Conservation (phyloP, 176 grass and related monocot species). For the Canna indica region DNA sequence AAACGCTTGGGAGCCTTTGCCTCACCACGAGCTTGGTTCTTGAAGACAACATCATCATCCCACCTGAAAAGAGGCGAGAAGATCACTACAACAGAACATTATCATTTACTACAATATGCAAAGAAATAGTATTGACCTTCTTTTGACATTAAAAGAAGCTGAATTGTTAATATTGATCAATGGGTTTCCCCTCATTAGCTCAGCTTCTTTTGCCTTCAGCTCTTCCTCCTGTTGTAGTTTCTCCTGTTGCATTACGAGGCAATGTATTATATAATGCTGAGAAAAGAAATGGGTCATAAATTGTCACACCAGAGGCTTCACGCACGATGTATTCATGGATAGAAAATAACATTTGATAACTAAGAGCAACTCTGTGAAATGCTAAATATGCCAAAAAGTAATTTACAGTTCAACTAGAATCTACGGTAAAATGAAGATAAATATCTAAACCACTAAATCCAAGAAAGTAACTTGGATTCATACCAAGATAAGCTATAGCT, state of each 20-base stretch:
- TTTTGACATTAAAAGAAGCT: slow-evolving; percentile 71
- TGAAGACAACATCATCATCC: slow-evolving; percentile 94
- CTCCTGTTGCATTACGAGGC: slow-evolving; percentile 31
- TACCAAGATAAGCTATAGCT: background rate
- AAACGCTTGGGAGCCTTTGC: slow-evolving; percentile 78
- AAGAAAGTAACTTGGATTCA: background rate
- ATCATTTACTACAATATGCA: background rate
- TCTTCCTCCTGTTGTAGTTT: slow-evolving; percentile 73
- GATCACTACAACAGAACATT: background rate
- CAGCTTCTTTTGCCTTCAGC: slow-evolving; percentile 77
- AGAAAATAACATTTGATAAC: too few relatives aligned
- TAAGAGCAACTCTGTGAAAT: too few relatives aligned
- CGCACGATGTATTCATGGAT: too few relatives aligned
- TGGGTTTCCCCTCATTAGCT: slow-evolving; percentile 82
- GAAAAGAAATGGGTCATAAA: too few relatives aligned
- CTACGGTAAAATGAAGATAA: background rate
- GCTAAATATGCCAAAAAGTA: too few relatives aligned
- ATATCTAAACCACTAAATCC: background rate
- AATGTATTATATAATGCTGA: background rate
- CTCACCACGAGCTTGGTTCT: slow-evolving; percentile 86
- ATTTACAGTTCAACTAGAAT: background rate
- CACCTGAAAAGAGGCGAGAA: slow-evolving; percentile 27
- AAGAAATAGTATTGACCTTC: slow-evolving; percentile 38
- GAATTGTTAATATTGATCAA: slow-evolving; percentile 82
- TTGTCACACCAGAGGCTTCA: too few relatives aligned